These are phyloP conservation scores for Sporothrix protearum DNA, from an alignment of 2,329 filamentous ascomycete genomes.

Conservation along the genomic window DNA sequence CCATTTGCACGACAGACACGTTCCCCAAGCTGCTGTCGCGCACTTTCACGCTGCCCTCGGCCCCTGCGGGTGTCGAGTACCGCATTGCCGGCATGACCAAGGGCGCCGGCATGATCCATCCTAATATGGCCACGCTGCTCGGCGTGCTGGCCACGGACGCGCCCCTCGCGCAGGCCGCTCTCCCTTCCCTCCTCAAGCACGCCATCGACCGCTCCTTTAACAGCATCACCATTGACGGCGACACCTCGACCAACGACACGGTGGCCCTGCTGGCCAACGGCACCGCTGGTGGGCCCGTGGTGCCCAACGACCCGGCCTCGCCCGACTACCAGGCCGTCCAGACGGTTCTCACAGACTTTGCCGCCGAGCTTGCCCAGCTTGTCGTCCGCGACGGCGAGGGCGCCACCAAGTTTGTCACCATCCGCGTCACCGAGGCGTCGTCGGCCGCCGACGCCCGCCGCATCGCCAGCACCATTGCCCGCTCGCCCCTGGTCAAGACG, in stretches of 20 bases:
- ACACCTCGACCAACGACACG: constrained; percentile 97
- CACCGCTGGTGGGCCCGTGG: constrained; percentile 69
- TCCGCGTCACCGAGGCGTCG: constrained; percentile 72
- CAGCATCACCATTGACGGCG: constrained; percentile 92
- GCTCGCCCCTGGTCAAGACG: constrained; percentile 92
- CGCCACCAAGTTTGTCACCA: constrained; percentile 95
- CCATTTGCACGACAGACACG: constrained; percentile 97
- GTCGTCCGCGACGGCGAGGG: constrained; percentile 96
- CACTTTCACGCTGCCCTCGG: constrained; percentile 73
- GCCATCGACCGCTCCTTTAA: constrained; percentile 88
- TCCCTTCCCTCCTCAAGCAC: constrained; percentile 66
- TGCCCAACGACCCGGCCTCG: constrained; percentile 51
- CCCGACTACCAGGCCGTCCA: constrained; percentile 69
- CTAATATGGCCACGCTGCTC: constrained; percentile 96
- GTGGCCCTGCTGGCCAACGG: constrained; percentile 94
- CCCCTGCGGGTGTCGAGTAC: constrained; percentile 71
- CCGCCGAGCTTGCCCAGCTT: constrained; percentile 81
- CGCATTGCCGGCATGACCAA: constrained; percentile 93
- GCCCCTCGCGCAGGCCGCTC: constrained; percentile 64
- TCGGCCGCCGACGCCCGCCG: constrained; percentile 68
- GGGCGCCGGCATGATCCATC: constrained; percentile 98
- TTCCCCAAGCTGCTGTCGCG: constrained; percentile 92
- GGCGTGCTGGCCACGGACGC: constrained; percentile 91
- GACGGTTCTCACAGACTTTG: constrained; percentile 69
- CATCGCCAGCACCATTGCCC: constrained; percentile 83